Evolutionary conservation across 345 rosid species (phyloP).

Genomic region (Brassica rapa): DNA sequence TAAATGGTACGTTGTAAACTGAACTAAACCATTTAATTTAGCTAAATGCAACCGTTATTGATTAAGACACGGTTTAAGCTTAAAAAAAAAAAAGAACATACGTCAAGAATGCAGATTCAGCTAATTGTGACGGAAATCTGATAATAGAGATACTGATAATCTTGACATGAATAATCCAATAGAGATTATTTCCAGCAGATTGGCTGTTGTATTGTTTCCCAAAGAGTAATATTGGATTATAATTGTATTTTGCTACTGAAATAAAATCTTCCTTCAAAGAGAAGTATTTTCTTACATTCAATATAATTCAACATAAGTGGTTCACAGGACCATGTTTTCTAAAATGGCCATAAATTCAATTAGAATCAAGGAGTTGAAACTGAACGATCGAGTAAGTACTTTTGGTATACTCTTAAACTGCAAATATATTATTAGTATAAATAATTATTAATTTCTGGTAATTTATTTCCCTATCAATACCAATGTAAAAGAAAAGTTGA

Average conservation of each 20-base stretch:
- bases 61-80: background rate
- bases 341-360: background rate
- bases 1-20: background rate
- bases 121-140: background rate
- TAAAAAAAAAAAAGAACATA: background rate
- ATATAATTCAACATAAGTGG: background rate
- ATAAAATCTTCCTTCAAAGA: constrained; percentile 3
- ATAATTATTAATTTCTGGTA: background rate
- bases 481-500: background rate
- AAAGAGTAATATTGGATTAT: background rate
- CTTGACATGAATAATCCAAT: background rate
- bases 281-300: background rate
- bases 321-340: background rate
- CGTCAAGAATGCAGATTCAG: background rate
- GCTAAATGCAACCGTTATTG: background rate
- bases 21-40: background rate
- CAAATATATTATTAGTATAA: background rate
- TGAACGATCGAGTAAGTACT: constrained; percentile 2
- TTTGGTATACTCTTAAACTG: background rate
- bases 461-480: background rate
- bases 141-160: background rate
- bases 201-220: background rate
- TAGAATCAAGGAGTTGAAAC: background rate
- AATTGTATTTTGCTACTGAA: background rate
- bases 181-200: background rate